A percentile compares a stretch with the other conserved stretches of the same genome.
Evolutionary conservation across 495 filamentous ascomycete species (phyloP).

Genomic region (Talaromyces thailandensis): DNA sequence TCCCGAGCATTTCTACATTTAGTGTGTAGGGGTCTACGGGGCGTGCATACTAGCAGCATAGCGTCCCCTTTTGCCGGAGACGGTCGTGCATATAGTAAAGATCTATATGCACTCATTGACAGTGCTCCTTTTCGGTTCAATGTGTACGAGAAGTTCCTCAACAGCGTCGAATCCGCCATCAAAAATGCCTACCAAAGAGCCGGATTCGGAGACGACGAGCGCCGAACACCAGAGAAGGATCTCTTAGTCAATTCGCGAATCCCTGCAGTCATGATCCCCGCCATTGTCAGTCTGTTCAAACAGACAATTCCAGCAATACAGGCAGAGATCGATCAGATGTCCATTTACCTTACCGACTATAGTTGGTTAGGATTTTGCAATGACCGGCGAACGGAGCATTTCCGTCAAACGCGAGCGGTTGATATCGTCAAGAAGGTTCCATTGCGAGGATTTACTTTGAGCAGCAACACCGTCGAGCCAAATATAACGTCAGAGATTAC

Average conservation of each 20-base stretch:
- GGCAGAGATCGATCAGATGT: constrained; percentile 37
- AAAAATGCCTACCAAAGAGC: constrained; percentile 36
- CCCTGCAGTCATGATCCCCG: constrained; percentile 30
- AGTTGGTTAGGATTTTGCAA: constrained; percentile 39
- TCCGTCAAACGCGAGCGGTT: constrained; percentile 25
- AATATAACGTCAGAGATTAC: neutral
- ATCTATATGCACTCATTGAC: constrained; percentile 32
- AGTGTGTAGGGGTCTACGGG: constrained; percentile 53
- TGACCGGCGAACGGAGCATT: constrained; percentile 28
- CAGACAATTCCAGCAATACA: constrained; percentile 29
- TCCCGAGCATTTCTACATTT: constrained; percentile 62
- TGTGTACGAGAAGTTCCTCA: constrained; percentile 41
- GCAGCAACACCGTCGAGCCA: neutral
- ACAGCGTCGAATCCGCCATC: constrained; percentile 36
- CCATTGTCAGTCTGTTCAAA: constrained; percentile 33
- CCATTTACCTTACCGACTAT: constrained; percentile 39
- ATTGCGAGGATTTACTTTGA: constrained; percentile 10
- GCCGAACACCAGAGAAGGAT: constrained; percentile 37
- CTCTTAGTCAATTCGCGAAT: constrained; percentile 38
- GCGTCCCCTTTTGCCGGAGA: constrained; percentile 22
- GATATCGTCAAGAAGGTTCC: constrained; percentile 39
- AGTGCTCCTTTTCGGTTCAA: constrained; percentile 34
- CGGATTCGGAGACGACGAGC: constrained; percentile 37
- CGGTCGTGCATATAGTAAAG: constrained; percentile 30
- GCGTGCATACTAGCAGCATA: constrained; percentile 27